Percentiles rank a stretch among this genome's conserved stretches.
phyloP scores from a whole-genome alignment of 2,329 filamentous ascomycete genomes.

The Coniochaeta prunicola region DNA sequence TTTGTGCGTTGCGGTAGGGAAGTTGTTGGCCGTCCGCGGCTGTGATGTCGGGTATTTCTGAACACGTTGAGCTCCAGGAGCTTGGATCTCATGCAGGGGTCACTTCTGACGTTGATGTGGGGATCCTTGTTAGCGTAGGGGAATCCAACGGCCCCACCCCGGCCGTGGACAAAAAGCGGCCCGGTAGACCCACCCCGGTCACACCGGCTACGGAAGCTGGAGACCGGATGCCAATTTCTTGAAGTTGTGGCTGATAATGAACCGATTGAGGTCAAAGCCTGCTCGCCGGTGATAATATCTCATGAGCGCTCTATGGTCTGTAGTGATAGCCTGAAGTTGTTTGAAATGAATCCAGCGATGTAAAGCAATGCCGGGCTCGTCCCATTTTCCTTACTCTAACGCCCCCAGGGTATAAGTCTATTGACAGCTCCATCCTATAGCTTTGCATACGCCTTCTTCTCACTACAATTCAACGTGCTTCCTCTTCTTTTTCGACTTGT shows the following conservation, averaged over 20 bases:
- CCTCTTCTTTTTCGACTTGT: neutral
- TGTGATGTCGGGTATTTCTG: neutral
- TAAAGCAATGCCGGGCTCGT: neutral
- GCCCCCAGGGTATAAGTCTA: neutral
- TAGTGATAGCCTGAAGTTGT: no score
- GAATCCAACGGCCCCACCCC: neutral
- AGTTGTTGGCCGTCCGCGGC: neutral
- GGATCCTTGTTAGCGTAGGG: neutral
- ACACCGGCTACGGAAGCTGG: no score
- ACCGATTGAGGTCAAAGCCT: no score
- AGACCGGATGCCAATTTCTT: no score
- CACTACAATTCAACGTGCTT: neutral
- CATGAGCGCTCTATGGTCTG: no score
- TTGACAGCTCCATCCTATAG: neutral
- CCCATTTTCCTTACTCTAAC: neutral
- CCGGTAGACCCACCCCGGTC: no score
- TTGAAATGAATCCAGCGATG: neutral
- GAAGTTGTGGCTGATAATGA: no score
- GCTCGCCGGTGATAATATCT: no score
- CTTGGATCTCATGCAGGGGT: neutral
- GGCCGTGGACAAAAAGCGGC: neutral
- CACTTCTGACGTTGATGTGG: neutral
- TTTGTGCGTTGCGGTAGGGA: neutral
- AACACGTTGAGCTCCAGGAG: neutral
- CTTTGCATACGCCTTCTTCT: neutral